Evolutionary conservation across 306 rosid species (phyloP).

Genomic region (Quercus agrifolia): DNA sequence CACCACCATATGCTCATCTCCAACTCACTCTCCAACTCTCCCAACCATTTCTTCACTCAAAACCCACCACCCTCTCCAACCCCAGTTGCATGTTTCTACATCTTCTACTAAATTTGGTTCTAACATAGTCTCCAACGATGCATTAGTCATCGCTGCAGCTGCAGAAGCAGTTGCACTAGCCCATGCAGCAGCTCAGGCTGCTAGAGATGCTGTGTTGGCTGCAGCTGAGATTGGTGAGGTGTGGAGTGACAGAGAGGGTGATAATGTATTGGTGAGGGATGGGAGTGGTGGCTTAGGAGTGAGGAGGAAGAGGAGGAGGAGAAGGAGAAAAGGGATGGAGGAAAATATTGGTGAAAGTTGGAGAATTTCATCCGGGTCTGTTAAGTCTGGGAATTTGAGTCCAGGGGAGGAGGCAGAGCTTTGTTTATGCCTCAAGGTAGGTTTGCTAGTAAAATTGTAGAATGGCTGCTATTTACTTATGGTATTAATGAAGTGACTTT

Average conservation of each 20-base stretch:
- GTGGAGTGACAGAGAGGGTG: conserved; percentile 32
- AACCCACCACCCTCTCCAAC: conserved; percentile 38
- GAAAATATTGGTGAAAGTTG: conserved; percentile 11
- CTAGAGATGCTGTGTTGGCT: conserved; percentile 39
- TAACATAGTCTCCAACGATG: conserved; percentile 41
- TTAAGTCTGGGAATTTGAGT: conserved; percentile 46
- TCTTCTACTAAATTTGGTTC: conserved; percentile 34
- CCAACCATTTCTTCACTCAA: conserved; percentile 51
- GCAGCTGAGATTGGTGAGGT: conserved; percentile 22
- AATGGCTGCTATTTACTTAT: not conserved
- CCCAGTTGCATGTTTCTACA: conserved; percentile 25
- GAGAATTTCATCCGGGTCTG: conserved; percentile 25
- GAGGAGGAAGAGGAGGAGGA: conserved; percentile 38
- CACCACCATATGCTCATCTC: conserved; percentile 50
- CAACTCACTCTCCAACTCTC: conserved; percentile 39
- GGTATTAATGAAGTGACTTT: not conserved
- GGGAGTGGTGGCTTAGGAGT: conserved; percentile 23
- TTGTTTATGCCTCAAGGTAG: conserved; percentile 62
- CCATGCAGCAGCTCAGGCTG: conserved; percentile 31
- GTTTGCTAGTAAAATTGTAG: not conserved
- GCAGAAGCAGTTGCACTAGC: conserved; percentile 43
- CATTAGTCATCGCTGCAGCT: conserved; percentile 39
- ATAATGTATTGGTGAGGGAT: conserved; percentile 16
- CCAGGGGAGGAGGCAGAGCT: conserved; percentile 58
- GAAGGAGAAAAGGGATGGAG: conserved; percentile 41